Percentiles rank a stretch among this genome's conserved stretches.
Conservation (phyloP, 192 early-diverging fungal genomes). For the Coemansia sp. region DNA sequence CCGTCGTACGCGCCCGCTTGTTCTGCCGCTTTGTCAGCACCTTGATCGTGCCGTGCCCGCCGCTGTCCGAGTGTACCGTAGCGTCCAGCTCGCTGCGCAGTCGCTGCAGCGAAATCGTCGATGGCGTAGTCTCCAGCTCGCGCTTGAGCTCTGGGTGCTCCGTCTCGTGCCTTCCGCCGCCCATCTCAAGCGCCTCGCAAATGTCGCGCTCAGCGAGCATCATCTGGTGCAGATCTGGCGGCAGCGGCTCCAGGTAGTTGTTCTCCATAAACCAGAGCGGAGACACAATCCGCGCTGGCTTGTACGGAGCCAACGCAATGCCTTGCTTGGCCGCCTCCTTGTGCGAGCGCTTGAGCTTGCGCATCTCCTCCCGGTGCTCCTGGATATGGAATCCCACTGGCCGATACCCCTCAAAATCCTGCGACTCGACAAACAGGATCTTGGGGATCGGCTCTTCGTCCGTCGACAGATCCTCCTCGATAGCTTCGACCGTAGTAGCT, state of each 20-base stretch:
- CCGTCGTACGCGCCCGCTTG: constrained; percentile 34
- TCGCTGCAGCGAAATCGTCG: constrained; percentile 31
- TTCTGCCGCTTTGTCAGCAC: constrained; percentile 28
- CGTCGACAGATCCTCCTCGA: constrained; percentile 35
- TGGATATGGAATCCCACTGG: constrained; percentile 30
- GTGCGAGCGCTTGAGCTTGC: constrained; percentile 20
- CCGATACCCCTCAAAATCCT: constrained; percentile 48
- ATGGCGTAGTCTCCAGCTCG: constrained; percentile 13
- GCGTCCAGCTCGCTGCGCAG: constrained; percentile 40
- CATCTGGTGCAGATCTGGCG: constrained; percentile 17
- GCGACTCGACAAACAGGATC: constrained; percentile 33
- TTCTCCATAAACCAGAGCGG: constrained; percentile 37
- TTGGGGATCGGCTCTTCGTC: constrained; percentile 44
- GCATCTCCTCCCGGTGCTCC: constrained; percentile 38
- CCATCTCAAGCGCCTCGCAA: constrained; percentile 11
- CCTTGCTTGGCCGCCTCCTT: constrained; percentile 36
- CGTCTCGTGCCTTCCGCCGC: constrained; percentile 7
- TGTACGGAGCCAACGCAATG: constrained; percentile 9
- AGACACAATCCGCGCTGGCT: constrained; percentile 10
- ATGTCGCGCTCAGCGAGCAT: constrained; percentile 38
- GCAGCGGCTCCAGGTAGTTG: constrained; percentile 26
- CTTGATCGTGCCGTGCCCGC: constrained; percentile 34
- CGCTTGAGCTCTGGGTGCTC: constrained; percentile 44
- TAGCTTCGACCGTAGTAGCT: constrained; percentile 28
- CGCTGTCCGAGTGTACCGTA: not conserved